Conservation (phyloP, 345 rosid genomes). For the Pistacia integerrima region DNA sequence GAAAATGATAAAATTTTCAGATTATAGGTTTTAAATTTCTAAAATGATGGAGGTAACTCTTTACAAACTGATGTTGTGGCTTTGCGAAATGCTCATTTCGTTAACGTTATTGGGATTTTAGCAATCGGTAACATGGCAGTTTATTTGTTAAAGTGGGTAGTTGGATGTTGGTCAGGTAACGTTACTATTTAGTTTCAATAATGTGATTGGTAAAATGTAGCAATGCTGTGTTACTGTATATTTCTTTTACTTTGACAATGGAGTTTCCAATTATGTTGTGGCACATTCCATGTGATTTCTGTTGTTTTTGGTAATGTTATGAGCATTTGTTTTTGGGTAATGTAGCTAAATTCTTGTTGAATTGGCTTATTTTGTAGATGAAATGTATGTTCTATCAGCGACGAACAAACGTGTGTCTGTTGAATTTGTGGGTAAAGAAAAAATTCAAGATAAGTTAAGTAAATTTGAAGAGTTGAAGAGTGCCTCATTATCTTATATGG, state of each 20-base stretch:
- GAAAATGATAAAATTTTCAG: no score
- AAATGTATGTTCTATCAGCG: slow-evolving; percentile 91
- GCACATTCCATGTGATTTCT: no score
- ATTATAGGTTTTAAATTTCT: no score
- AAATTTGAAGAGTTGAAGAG: slow-evolving; percentile 69
- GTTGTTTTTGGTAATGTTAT: background rate
- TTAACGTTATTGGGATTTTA: no score
- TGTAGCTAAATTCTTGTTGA: background rate
- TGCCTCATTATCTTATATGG: slow-evolving; percentile 73
- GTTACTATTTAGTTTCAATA: background rate
- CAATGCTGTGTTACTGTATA: no score
- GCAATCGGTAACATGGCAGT: no score
- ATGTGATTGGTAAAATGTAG: background rate
- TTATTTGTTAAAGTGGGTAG: no score
- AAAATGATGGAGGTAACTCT: no score
- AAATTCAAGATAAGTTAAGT: slow-evolving; percentile 76
- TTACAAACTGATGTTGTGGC: no score
- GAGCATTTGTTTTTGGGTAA: background rate
- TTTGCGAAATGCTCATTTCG: no score
- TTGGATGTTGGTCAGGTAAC: background rate
- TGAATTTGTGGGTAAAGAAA: slow-evolving; percentile 77
- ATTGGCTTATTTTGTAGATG: slow-evolving; percentile 50
- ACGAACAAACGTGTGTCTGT: slow-evolving; percentile 73
- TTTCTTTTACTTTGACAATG: no score
- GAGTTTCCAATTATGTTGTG: no score